These are phyloP conservation scores for Fusarium sulawesiense DNA, from an alignment of 2,329 filamentous ascomycete species.

Conservation along the genomic window DNA sequence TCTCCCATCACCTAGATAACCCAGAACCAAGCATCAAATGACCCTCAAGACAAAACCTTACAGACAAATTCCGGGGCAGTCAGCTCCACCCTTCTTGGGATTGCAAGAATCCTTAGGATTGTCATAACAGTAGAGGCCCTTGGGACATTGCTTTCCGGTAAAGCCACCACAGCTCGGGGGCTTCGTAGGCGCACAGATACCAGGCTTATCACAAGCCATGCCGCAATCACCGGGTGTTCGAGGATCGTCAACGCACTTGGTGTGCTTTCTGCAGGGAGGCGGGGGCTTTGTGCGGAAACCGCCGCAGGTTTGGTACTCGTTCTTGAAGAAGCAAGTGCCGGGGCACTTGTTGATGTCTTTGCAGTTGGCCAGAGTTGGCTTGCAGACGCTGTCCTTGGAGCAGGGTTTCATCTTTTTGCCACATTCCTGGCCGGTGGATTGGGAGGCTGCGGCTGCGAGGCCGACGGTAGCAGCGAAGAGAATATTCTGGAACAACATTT, in stretches of 20 bases:
- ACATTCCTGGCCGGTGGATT: conserved; percentile 37
- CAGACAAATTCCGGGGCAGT: conserved; percentile 50
- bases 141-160: conserved; percentile 42
- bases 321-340: conserved; percentile 47
- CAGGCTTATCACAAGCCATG: conserved; percentile 51
- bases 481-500: conserved; percentile 44
- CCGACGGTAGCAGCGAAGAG: conserved; percentile 33
- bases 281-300: conserved; percentile 44
- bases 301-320: conserved; percentile 50
- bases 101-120: conserved; percentile 45
- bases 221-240: conserved; percentile 47
- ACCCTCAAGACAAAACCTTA: conserved; percentile 4
- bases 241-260: conserved; percentile 51
- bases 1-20: not conserved
- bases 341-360: conserved; percentile 44
- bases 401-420: conserved; percentile 49
- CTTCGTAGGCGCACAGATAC: conserved; percentile 49
- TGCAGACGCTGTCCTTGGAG: conserved; percentile 42
- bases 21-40: not conserved
- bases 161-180: conserved; percentile 45
- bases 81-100: conserved; percentile 44
- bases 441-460: conserved; percentile 24
- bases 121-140: conserved; percentile 48
- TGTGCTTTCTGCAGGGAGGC: conserved; percentile 40
- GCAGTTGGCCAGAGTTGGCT: conserved; percentile 40